Evolutionary conservation across 129 eudicot species (phyloP).

Genomic region (Ambrosia artemisiifolia): DNA sequence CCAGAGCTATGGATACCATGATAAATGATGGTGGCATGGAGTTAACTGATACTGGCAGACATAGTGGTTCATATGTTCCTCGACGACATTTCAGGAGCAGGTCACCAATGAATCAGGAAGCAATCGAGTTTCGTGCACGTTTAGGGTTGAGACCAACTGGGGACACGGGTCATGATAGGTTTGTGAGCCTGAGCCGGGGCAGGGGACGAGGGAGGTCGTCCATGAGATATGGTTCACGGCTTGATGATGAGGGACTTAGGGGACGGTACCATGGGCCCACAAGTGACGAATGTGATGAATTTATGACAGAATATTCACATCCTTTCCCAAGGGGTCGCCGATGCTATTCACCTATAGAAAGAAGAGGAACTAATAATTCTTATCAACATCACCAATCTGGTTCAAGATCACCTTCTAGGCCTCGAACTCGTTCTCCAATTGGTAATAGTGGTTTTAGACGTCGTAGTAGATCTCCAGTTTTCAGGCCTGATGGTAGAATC

Average conservation of each 20-base stretch:
- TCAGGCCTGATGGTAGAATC: slow-evolving; percentile 31
- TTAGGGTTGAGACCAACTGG: slow-evolving; percentile 34
- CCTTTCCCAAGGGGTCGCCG: slow-evolving; percentile 38
- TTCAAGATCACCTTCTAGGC: slow-evolving; percentile 38
- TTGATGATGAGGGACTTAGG: slow-evolving; percentile 18
- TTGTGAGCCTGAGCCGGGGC: slow-evolving; percentile 27
- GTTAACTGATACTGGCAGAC: slow-evolving; percentile 17
- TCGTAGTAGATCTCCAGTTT: slow-evolving; percentile 41
- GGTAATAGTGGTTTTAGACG: slow-evolving; percentile 26
- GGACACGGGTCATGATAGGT: slow-evolving; percentile 32
- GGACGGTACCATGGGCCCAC: slow-evolving; percentile 37
- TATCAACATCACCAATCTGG: slow-evolving; percentile 25
- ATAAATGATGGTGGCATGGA: slow-evolving; percentile 23
- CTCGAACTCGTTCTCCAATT: slow-evolving; percentile 44
- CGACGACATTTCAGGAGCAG: slow-evolving; percentile 30
- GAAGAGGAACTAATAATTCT: slow-evolving; percentile 23
- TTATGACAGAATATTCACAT: slow-evolving; percentile 28
- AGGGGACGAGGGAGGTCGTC: slow-evolving; percentile 29
- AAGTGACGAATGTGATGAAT: slow-evolving; percentile 35
- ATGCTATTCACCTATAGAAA: slow-evolving; percentile 36
- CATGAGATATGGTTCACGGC: slow-evolving; percentile 15
- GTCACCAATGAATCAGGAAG: slow-evolving; percentile 22
- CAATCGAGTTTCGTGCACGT: slow-evolving; percentile 29
- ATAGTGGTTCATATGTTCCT: slow-evolving; percentile 16
- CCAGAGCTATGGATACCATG: slow-evolving; percentile 19